Conservation (phyloP, 2,329 filamentous ascomycete genomes). For the Byssoonygena ceratinophila region DNA sequence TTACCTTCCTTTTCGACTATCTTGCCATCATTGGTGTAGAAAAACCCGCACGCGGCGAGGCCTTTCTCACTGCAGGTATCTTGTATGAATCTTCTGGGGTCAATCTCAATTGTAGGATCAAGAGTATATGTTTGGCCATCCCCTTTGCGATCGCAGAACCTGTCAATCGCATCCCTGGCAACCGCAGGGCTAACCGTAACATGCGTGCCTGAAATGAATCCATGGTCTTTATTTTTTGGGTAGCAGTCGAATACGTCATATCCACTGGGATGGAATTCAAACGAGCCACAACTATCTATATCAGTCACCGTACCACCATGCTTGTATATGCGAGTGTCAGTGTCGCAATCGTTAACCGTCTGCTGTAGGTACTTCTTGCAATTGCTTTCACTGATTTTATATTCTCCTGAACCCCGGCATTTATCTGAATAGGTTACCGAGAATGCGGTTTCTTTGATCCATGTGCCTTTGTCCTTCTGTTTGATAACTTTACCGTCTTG, state of each 20-base stretch:
- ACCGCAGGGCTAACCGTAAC: background rate
- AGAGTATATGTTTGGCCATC: constrained; percentile 11
- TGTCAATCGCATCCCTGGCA: constrained; percentile 16
- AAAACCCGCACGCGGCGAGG: background rate
- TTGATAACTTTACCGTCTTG: constrained; percentile 7
- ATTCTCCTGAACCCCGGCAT: constrained; percentile 9
- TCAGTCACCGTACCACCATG: constrained; percentile 11
- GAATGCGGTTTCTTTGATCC: constrained; percentile 8
- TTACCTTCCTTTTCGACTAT: background rate
- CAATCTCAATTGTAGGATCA: background rate
- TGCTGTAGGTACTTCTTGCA: constrained; percentile 11
- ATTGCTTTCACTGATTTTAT: constrained; percentile 2
- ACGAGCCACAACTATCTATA: constrained; percentile 11
- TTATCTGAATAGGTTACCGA: constrained; percentile 7
- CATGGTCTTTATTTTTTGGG: constrained; percentile 10
- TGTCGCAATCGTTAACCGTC: constrained; percentile 9
- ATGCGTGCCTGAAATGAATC: background rate
- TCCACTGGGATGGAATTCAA: constrained; percentile 6
- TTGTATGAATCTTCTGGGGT: constrained; percentile 8
- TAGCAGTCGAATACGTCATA: constrained; percentile 11
- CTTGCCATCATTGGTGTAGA: constrained; percentile 7
- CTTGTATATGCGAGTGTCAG: constrained; percentile 9
- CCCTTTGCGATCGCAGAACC: constrained; percentile 10
- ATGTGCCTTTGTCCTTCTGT: constrained; percentile 9
- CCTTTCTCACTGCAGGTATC: constrained; percentile 9